Base-by-base conservation (phyloP, 192 early-diverging fungal species). In the Podila epicladia region DNA sequence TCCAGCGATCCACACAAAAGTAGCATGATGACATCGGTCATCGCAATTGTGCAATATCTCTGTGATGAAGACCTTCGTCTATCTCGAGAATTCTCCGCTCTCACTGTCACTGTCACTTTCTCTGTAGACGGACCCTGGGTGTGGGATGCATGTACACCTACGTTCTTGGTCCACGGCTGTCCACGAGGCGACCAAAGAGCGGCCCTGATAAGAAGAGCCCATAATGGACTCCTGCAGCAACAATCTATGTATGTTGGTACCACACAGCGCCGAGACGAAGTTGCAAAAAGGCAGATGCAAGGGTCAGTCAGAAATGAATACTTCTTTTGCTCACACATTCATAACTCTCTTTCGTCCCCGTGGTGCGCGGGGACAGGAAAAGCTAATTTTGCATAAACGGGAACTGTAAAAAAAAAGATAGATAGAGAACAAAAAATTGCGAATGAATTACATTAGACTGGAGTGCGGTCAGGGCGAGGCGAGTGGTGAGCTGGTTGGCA, bases 151-250 rank as follows among this genome's bases (percentile, higher is more conserved):
- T 45, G 11, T 15, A 12, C 17, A 55, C 73, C 45, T 79, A 79
- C 75, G 61, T 58, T 68, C 60, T 65, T 7, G 75, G 75, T 37
- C 75, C 75, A 41, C 51, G 59, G 28, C 45, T 63, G 65, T 79
- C 75, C 15, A 72, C 75, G 13, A 79, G 50, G 6, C 69, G 70
- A 38, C 75, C 75, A 64, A 79, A 79, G 29, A 79, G 41, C 12
- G 75, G 75, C 41, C 75, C 77, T 73, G 77, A 80, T 12, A 80
- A 66, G 57, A 80, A 80, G 33, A 80, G 58, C 11, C 77, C 77
- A 67, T 80, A 80, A 24, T 80, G 77, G 20, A 80, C 67, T 26
- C 77, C 77, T 45, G 71, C 77, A 31, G 66, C 77, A 9, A 80
- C 71, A 12, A 60, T n/a, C 77, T 80, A 15, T 48, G 33, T 17